phyloP scores from a whole-genome alignment of 2,329 filamentous ascomycete genomes.

The Chaetoscypha palmicola region DNA sequence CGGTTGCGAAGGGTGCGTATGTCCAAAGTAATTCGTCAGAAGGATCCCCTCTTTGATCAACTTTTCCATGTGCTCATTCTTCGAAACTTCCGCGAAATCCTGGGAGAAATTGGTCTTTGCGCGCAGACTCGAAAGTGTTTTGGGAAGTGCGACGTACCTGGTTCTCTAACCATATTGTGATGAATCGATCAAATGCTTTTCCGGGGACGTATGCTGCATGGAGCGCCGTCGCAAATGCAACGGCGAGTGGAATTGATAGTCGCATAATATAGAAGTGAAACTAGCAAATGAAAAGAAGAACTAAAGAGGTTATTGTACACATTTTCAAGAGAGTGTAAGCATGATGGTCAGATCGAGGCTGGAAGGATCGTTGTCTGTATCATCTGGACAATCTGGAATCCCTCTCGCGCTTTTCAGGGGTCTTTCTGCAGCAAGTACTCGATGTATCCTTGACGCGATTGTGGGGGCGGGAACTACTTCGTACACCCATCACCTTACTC shows the following conservation, averaged over 20 bases:
- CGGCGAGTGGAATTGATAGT: not conserved
- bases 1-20: slow-evolving; percentile 41
- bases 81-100: slow-evolving; percentile 38
- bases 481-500: too few relatives aligned
- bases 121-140: not conserved
- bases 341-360: too few relatives aligned
- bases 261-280: not conserved
- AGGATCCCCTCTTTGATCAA: slow-evolving; percentile 39
- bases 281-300: too few relatives aligned
- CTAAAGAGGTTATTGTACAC: too few relatives aligned
- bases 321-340: too few relatives aligned
- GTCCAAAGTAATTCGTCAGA: slow-evolving; percentile 39
- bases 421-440: too few relatives aligned
- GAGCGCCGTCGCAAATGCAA: not conserved
- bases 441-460: too few relatives aligned
- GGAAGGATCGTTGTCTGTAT: too few relatives aligned
- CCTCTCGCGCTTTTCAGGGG: too few relatives aligned
- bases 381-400: too few relatives aligned
- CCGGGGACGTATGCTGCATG: slow-evolving; percentile 33
- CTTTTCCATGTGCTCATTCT: slow-evolving; percentile 35
- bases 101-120: too few relatives aligned
- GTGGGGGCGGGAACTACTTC: too few relatives aligned
- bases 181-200: slow-evolving; percentile 52
- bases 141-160: slow-evolving; percentile 30
- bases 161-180: slow-evolving; percentile 59